Evolutionary conservation across 176 grass and related monocot species (phyloP).

Genomic region (Leersia perrieri): DNA sequence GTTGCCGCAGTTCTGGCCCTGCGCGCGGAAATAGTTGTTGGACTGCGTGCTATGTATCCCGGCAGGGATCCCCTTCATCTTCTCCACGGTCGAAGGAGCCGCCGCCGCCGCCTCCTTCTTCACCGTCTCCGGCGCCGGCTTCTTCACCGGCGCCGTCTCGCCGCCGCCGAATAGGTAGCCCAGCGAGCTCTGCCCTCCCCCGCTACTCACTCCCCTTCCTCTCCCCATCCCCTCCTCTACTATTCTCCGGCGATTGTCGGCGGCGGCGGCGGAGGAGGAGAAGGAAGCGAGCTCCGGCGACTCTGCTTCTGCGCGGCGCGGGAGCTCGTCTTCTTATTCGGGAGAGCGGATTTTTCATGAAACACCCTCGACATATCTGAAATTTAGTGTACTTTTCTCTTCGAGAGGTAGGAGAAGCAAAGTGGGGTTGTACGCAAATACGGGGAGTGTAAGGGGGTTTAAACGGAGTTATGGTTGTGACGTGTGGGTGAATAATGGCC

Average conservation of each 20-base stretch:
- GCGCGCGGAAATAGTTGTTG: constrained; percentile 67
- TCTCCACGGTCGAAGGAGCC: background rate
- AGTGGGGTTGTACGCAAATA: too few species aligned
- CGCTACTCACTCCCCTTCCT: constrained; percentile 37
- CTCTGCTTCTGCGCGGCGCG: background rate
- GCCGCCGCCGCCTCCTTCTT: constrained; percentile 28
- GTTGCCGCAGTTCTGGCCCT: constrained; percentile 70
- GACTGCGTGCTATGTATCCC: constrained; percentile 44
- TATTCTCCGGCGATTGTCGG: background rate
- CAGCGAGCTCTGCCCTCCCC: constrained; percentile 68
- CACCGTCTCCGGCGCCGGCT: background rate
- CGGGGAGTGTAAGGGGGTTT: background rate
- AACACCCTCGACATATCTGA: background rate
- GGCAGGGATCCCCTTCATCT: constrained; percentile 39
- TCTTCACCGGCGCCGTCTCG: constrained; percentile 15
- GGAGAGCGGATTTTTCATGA: background rate
- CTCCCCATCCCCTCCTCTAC: background rate
- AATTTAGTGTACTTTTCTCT: background rate
- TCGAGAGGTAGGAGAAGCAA: background rate
- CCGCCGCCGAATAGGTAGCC: constrained; percentile 65
- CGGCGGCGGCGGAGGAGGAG: background rate
- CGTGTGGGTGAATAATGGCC: background rate
- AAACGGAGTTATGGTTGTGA: too few species aligned
- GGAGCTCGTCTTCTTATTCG: background rate
- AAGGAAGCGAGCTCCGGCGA: background rate